Conservation (phyloP, 2,329 filamentous ascomycete species). For the Alternaria gaisen region DNA sequence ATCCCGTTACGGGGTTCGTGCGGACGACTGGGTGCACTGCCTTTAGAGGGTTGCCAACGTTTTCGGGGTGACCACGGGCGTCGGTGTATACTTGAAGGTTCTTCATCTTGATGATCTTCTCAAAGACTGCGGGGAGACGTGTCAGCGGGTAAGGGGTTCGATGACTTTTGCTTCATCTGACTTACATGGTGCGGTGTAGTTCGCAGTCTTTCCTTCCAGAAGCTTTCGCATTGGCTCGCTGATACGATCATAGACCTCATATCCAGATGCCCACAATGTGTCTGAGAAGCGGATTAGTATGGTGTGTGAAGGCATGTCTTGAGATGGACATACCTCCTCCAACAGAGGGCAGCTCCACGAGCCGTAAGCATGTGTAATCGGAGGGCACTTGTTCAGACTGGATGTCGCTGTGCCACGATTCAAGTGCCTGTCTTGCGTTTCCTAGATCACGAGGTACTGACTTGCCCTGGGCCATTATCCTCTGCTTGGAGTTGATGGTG, state of each 20-base stretch:
- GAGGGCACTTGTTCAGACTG: conserved; percentile 14
- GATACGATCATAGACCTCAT: conserved; percentile 12
- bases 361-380: conserved; percentile 13
- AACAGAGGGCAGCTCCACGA: background rate
- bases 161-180: background rate
- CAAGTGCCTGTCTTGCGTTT: conserved; percentile 8
- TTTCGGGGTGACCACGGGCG: conserved; percentile 60
- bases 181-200: conserved; percentile 14
- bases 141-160: background rate
- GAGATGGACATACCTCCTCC: conserved; percentile 5
- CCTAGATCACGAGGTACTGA: conserved; percentile 8
- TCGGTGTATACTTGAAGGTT: conserved; percentile 14
- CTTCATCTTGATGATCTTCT: conserved; percentile 11
- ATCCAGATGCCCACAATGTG: conserved; percentile 13
- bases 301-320: background rate
- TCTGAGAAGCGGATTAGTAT: background rate
- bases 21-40: conserved; percentile 63
- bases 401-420: conserved; percentile 13
- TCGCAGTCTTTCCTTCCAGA: conserved; percentile 8
- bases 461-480: conserved; percentile 9
- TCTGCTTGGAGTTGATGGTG: conserved; percentile 15
- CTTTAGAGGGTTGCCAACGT: conserved; percentile 57
- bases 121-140: conserved; percentile 2
- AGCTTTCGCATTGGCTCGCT: conserved; percentile 13
- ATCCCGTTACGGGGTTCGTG: conserved; percentile 66